Evolutionary conservation across 2,329 filamentous ascomycete species (phyloP).

Genomic region (Amauroascus niger): DNA sequence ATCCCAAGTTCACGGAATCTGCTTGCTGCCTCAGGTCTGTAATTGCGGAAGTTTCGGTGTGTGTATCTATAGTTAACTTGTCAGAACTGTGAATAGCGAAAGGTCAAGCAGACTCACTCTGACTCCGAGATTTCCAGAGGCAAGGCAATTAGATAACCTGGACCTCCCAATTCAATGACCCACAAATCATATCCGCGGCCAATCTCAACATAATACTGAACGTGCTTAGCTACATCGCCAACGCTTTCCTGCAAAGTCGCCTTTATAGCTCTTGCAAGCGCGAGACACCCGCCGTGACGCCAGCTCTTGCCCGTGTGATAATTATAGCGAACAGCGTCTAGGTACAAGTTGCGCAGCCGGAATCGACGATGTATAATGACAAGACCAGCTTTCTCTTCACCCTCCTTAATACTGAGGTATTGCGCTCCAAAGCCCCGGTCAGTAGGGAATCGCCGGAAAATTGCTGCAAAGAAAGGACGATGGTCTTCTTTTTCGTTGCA

Average conservation of each 20-base stretch:
- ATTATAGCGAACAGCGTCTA: background rate
- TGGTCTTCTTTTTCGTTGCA: no score
- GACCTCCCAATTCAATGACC: conserved; percentile 3
- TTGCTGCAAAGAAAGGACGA: background rate
- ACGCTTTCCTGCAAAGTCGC: background rate
- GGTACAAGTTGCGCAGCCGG: background rate
- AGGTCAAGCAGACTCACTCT: background rate
- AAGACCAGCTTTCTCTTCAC: no score
- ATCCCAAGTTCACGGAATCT: background rate
- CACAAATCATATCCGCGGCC: conserved; percentile 10
- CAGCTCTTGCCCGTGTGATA: background rate
- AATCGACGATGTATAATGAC: background rate
- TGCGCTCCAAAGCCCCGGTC: background rate
- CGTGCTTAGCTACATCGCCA: background rate
- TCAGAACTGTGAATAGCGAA: background rate
- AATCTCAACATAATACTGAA: conserved; percentile 1
- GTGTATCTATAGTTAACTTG: conserved; percentile 1
- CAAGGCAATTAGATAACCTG: conserved; percentile 8
- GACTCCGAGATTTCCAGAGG: conserved; percentile 7
- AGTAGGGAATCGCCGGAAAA: background rate
- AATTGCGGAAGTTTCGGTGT: background rate
- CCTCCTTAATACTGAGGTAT: background rate
- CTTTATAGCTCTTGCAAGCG: conserved; percentile 2
- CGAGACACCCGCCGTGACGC: background rate
- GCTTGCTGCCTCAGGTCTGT: background rate